Percentiles rank a stretch among this genome's conserved stretches.
phyloP scores from a whole-genome alignment of 768 basidiomycete genomes.

The Neoboletus brunneissimus region DNA sequence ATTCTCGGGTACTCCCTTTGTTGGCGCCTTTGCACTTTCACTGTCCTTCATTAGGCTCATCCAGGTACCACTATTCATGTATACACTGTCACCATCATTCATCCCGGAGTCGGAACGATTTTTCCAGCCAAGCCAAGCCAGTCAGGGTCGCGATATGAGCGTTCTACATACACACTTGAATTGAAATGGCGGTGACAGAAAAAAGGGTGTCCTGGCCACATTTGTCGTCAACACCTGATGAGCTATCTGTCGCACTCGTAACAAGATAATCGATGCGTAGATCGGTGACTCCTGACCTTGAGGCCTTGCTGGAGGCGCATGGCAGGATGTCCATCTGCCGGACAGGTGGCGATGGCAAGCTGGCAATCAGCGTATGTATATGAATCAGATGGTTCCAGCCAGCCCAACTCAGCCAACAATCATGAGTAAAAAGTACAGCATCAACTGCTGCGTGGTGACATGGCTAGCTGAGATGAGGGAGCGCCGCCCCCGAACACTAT shows the following conservation, averaged over 20 bases:
- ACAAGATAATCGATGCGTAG: conserved; percentile 12
- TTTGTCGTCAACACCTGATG: conserved; percentile 18
- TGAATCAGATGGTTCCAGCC: conserved; percentile 20
- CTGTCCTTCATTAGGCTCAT: conserved; percentile 29
- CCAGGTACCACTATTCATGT: conserved; percentile 26
- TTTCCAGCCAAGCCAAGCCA: background rate
- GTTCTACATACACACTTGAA: background rate
- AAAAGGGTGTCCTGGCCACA: conserved; percentile 12
- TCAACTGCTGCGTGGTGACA: conserved; percentile 13
- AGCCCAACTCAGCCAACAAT: conserved; percentile 3
- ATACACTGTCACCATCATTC: conserved; percentile 18
- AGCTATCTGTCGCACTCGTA: conserved; percentile 3
- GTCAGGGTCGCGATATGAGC: conserved; percentile 11
- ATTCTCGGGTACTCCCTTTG: conserved; percentile 10
- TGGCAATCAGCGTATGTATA: conserved; percentile 15
- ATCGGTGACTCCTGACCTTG: conserved; percentile 7
- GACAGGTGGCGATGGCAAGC: conserved; percentile 21
- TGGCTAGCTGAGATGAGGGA: conserved; percentile 21
- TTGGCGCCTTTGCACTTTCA: conserved; percentile 14
- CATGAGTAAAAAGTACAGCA: conserved; percentile 6
- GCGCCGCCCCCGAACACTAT: conserved; percentile 11
- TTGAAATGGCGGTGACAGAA: conserved; percentile 5
- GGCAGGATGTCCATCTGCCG: conserved; percentile 6
- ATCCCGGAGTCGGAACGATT: background rate
- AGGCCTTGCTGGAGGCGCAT: conserved; percentile 23